Conservation (phyloP, 2,329 filamentous ascomycete species). For the Chalara sp. region DNA sequence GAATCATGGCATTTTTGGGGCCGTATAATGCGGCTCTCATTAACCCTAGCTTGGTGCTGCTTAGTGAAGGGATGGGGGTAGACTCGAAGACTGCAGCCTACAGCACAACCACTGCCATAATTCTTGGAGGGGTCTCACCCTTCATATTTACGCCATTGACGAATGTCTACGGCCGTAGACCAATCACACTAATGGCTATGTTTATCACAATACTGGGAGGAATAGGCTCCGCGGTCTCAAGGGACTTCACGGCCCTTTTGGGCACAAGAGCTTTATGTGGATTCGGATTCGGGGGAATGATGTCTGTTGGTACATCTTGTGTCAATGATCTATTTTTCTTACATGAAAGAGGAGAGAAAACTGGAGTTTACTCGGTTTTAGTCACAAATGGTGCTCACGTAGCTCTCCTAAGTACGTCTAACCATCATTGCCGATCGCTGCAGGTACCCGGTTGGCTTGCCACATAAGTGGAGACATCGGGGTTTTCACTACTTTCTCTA, state of each 20-base stretch:
- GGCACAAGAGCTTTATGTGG: constrained; percentile 21
- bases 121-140: constrained; percentile 23
- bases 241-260: constrained; percentile 16
- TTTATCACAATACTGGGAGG: constrained; percentile 23
- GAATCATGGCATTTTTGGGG: constrained; percentile 25
- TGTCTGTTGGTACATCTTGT: constrained; percentile 24
- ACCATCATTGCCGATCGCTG: background rate
- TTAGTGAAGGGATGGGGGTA: constrained; percentile 17
- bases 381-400: constrained; percentile 25
- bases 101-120: constrained; percentile 23
- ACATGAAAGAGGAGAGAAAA: constrained; percentile 24
- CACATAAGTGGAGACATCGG: too few relatives aligned
- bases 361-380: constrained; percentile 24
- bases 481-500: too few relatives aligned
- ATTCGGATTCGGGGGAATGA: constrained; percentile 25
- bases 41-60: constrained; percentile 23
- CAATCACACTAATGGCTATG: constrained; percentile 22
- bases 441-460: background rate
- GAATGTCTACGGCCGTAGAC: constrained; percentile 24
- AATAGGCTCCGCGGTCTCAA: constrained; percentile 17
- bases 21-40: constrained; percentile 24
- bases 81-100: constrained; percentile 20
- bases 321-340: constrained; percentile 26
- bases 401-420: constrained; percentile 19
- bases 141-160: constrained; percentile 22